A percentile compares a stretch with the other conserved stretches of the same genome.
Conservation (phyloP, 2,329 filamentous ascomycete genomes). For the Raffaelea deltoideospora region DNA sequence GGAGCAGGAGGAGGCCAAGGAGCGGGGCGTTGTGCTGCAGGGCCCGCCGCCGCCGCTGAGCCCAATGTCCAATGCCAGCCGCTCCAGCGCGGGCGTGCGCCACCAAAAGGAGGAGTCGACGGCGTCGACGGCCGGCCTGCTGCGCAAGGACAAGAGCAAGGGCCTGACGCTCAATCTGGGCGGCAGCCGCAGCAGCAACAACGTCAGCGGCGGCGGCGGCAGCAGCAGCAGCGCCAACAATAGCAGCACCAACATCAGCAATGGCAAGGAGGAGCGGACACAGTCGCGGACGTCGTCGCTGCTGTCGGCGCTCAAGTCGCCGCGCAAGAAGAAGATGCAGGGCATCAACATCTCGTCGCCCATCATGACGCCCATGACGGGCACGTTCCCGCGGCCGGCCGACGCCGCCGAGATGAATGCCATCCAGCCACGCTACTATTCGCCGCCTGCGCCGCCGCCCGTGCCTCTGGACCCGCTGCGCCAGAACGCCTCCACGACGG, state of each 20-base stretch:
- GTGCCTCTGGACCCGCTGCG: constrained; percentile 34
- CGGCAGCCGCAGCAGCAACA: background rate
- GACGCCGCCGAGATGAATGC: constrained; percentile 40
- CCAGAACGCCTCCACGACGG: too few relatives aligned
- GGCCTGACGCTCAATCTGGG: constrained; percentile 34
- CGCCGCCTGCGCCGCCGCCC: constrained; percentile 40
- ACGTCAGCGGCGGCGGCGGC: background rate
- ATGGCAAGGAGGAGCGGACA: constrained; percentile 29
- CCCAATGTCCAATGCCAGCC: constrained; percentile 3
- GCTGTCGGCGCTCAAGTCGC: constrained; percentile 46
- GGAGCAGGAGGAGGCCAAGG: constrained; percentile 65
- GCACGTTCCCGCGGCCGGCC: constrained; percentile 33
- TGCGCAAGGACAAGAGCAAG: constrained; percentile 32
- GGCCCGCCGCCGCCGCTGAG: constrained; percentile 21
- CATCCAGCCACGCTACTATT: constrained; percentile 43
- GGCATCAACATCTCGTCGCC: constrained; percentile 47
- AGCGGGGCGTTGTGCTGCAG: constrained; percentile 35
- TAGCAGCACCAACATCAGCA: too few relatives aligned
- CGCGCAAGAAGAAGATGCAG: constrained; percentile 35
- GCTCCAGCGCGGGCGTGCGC: background rate
- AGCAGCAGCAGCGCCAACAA: too few relatives aligned
- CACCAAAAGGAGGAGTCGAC: constrained; percentile 9
- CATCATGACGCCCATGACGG: constrained; percentile 48
- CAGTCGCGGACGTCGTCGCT: constrained; percentile 44
- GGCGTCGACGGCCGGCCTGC: constrained; percentile 17